A percentile compares a stretch with the other conserved stretches of the same genome.
phyloP scores from a whole-genome alignment of 129 eudicot species.

The Flaveria trinervia region DNA sequence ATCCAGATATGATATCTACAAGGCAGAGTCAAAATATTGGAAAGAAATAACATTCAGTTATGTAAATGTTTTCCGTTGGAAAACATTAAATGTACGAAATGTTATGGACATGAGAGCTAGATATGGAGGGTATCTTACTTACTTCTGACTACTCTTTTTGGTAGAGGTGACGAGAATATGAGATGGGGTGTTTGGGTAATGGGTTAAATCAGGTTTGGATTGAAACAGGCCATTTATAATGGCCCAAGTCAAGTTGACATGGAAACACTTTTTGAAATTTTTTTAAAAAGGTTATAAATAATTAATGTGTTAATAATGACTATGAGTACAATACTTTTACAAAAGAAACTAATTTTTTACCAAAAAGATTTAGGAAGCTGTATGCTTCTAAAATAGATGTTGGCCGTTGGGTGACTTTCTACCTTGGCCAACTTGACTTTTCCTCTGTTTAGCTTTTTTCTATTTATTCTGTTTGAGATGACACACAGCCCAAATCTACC shows the following conservation, averaged over 20 bases:
- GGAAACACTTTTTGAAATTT: neutral
- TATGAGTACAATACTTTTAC: neutral
- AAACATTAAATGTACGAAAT: slow-evolving; percentile 48
- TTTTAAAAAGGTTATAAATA: neutral
- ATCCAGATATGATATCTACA: slow-evolving; percentile 74
- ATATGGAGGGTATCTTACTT: slow-evolving; percentile 71
- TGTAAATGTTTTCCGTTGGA: slow-evolving; percentile 56
- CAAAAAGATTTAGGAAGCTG: neutral
- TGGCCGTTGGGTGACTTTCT: neutral
- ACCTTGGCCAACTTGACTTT: neutral
- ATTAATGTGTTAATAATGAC: neutral
- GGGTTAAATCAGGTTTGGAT: neutral
- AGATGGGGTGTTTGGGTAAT: slow-evolving; percentile 8
- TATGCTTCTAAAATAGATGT: neutral
- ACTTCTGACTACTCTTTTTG: slow-evolving; percentile 12
- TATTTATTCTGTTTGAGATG: neutral
- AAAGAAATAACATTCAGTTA: slow-evolving; percentile 64
- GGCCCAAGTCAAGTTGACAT: neutral
- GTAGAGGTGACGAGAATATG: neutral
- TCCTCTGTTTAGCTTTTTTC: neutral
- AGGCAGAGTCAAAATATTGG: slow-evolving; percentile 75
- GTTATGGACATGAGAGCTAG: slow-evolving; percentile 88
- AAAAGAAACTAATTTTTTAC: neutral
- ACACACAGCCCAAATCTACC: slow-evolving; percentile 2
- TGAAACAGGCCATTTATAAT: neutral